Conservation (phyloP, 768 basidiomycete species). For the Boletus huronensis region DNA sequence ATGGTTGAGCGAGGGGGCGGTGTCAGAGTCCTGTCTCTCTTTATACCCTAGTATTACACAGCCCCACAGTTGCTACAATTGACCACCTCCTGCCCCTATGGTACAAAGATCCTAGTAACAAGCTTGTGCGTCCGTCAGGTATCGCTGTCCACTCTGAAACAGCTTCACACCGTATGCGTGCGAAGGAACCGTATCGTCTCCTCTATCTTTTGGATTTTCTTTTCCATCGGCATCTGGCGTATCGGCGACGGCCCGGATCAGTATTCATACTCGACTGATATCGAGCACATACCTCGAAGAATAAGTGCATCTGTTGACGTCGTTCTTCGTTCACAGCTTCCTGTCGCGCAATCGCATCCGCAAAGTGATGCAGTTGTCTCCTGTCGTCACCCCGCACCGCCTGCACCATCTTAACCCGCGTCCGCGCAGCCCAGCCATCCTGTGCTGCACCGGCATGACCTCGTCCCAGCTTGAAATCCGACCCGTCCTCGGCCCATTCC, state of each 20-base stretch:
- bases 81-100: no score
- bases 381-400: slow-evolving; percentile 1
- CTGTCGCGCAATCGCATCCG: slow-evolving; percentile 44
- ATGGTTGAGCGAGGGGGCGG: not conserved
- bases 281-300: slow-evolving; percentile 41
- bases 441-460: not conserved
- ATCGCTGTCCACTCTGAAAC: not conserved
- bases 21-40: not conserved
- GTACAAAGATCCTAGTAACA: not conserved
- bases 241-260: not conserved
- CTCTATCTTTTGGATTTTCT: slow-evolving; percentile 50
- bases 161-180: slow-evolving; percentile 8
- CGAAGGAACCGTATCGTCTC: slow-evolving; percentile 44
- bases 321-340: slow-evolving; percentile 38
- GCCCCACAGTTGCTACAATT: no score
- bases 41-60: no score
- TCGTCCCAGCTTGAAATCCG: not conserved
- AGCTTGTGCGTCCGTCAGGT: not conserved
- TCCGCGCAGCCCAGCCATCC: not conserved
- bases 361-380: slow-evolving; percentile 33
- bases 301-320: slow-evolving; percentile 45
- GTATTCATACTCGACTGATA: not conserved
- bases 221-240: slow-evolving; percentile 51
- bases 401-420: not conserved
- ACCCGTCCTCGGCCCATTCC: slow-evolving; percentile 10